These are phyloP conservation scores for Sextonia rubra DNA, from an alignment of 164 flowering plant species.

Conservation along the genomic window DNA sequence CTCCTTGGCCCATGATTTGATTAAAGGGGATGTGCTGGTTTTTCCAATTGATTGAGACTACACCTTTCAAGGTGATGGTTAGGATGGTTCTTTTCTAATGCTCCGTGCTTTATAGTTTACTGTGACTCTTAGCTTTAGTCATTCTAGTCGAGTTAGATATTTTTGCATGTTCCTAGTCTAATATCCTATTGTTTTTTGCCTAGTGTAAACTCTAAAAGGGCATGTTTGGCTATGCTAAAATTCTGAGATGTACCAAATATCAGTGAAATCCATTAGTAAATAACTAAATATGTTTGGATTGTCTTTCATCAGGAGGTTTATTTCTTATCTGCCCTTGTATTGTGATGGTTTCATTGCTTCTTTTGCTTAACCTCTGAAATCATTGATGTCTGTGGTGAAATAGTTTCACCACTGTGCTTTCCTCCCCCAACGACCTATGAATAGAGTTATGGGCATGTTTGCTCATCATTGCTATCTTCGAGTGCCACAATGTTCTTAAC, in stretches of 20 bases:
- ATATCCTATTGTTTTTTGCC: too few relatives aligned
- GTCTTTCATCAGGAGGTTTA: too few relatives aligned
- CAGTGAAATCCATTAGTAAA: too few relatives aligned
- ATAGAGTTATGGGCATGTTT: too few relatives aligned
- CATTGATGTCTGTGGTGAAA: background rate
- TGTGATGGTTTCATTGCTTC: too few relatives aligned
- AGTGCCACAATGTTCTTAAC: background rate
- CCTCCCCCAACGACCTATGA: too few relatives aligned
- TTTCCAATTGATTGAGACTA: constrained; percentile 52
- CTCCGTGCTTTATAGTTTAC: background rate
- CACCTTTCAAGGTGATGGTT: constrained; percentile 51
- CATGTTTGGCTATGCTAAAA: too few relatives aligned
- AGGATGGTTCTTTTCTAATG: background rate
- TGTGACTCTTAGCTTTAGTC: background rate
- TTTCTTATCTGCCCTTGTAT: too few relatives aligned
- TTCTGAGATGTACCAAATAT: too few relatives aligned
- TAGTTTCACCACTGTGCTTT: background rate
- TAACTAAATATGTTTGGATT: too few relatives aligned
- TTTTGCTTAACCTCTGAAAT: too few relatives aligned
- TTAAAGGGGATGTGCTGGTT: constrained; percentile 75
- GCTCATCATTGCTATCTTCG: background rate
- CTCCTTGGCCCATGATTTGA: constrained; percentile 55
- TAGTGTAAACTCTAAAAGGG: too few relatives aligned
- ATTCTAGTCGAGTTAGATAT: background rate
- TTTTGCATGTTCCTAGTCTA: background rate